Conservation (phyloP, 1,139 yeast genomes). For the Suhomyces chickasaworum region DNA sequence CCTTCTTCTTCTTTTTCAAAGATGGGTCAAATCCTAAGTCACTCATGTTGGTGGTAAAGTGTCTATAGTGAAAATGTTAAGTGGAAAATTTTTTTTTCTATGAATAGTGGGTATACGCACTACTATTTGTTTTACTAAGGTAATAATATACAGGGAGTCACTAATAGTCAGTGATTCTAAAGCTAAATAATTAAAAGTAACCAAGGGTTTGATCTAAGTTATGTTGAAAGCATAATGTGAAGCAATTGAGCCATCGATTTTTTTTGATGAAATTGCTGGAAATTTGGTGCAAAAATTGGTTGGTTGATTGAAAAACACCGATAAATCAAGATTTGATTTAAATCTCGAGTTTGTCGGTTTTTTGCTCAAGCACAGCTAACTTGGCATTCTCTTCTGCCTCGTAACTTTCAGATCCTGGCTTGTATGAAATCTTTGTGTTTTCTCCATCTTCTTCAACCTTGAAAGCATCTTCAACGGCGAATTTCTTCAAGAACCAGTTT, state of each 20-base stretch:
- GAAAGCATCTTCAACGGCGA: conserved; percentile 65
- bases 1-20: conserved; percentile 80
- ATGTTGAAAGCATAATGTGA: not conserved
- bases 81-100: conserved; percentile 14
- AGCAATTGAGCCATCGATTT: not conserved
- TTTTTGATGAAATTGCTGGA: not conserved
- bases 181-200: not conserved
- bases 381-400: conserved; percentile 47
- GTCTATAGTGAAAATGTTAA: not conserved
- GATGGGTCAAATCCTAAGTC: conserved; percentile 79
- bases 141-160: conserved; percentile 10
- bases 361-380: conserved; percentile 16
- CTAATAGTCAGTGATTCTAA: not conserved
- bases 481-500: conserved; percentile 71
- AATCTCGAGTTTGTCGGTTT: conserved; percentile 20
- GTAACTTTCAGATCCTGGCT: conserved; percentile 52
- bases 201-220: not conserved
- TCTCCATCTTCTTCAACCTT: conserved; percentile 47
- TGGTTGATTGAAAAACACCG: not conserved
- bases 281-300: not conserved
- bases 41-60: conserved; percentile 33
- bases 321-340: conserved; percentile 2
- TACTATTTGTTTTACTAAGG: conserved; percentile 5
- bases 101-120: conserved; percentile 10
- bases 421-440: conserved; percentile 48